These are phyloP conservation scores for Cercospora nicotianae DNA, from an alignment of 2,329 filamentous ascomycete genomes.

Conservation along the genomic window DNA sequence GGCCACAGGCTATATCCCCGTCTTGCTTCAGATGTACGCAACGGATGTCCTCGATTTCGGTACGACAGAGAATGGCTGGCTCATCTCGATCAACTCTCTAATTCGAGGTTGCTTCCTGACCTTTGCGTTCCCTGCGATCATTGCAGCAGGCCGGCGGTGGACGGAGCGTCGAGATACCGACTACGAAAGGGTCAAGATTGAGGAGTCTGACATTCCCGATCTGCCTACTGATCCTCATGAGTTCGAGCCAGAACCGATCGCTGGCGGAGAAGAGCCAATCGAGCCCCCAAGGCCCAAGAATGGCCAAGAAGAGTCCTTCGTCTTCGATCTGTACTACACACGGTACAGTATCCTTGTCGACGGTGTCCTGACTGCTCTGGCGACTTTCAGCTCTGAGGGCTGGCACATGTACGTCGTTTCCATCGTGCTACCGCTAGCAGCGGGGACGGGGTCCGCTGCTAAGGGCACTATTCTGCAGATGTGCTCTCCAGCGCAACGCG, in stretches of 20 bases:
- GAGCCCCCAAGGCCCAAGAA: constrained; percentile 32
- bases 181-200: constrained; percentile 27
- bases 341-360: constrained; percentile 66
- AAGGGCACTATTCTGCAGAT: constrained; percentile 74
- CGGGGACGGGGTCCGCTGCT: constrained; percentile 66
- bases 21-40: constrained; percentile 55
- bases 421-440: constrained; percentile 65
- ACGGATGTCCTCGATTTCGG: constrained; percentile 49
- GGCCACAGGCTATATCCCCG: constrained; percentile 66
- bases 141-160: constrained; percentile 45
- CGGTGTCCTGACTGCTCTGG: constrained; percentile 62
- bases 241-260: constrained; percentile 35
- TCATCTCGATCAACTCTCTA: constrained; percentile 49
- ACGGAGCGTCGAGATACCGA: constrained; percentile 41
- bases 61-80: constrained; percentile 47
- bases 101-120: constrained; percentile 49
- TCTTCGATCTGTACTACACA: constrained; percentile 68
- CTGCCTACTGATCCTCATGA: constrained; percentile 35
- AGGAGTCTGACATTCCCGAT: constrained; percentile 28
- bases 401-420: constrained; percentile 72
- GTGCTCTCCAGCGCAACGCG: constrained; percentile 61
- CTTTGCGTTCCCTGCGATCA: constrained; percentile 48
- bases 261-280: constrained; percentile 50
- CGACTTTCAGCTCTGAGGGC: constrained; percentile 60
- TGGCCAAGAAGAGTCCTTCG: constrained; percentile 48